Evolutionary conservation across 768 basidiomycete species (phyloP).

Genomic region (Coprinopsis sp.): DNA sequence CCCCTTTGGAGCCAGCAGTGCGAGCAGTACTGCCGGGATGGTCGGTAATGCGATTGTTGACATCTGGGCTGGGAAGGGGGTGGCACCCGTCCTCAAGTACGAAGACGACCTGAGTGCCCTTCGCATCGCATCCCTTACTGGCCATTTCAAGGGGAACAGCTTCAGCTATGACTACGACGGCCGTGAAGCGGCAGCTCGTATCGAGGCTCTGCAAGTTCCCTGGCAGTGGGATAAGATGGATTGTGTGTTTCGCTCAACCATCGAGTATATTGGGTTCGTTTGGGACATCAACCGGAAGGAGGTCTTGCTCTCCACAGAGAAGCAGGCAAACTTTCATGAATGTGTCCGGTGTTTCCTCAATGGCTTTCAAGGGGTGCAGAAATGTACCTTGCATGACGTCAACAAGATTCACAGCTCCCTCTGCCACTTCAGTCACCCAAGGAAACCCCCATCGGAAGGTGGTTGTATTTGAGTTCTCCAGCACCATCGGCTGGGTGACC

Average conservation of each 20-base stretch:
- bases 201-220: constrained; percentile 12
- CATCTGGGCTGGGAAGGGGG: constrained; percentile 16
- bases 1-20: constrained; percentile 18
- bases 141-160: background rate
- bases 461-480: no score
- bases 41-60: constrained; percentile 18
- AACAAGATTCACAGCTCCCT: constrained; percentile 26
- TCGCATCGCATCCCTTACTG: background rate
- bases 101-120: constrained; percentile 9
- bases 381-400: constrained; percentile 10
- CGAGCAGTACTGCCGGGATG: constrained; percentile 19
- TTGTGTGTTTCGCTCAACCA: constrained; percentile 12
- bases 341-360: constrained; percentile 12
- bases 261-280: constrained; percentile 26
- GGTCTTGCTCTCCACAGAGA: constrained; percentile 25
- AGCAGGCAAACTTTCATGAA: constrained; percentile 22
- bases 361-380: background rate
- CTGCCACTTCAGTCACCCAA: no score
- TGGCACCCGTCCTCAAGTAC: constrained; percentile 14
- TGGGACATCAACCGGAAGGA: constrained; percentile 21
- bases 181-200: background rate
- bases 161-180: constrained; percentile 3
- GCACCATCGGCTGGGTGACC: no score
- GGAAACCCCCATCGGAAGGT: no score
- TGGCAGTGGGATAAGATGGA: constrained; percentile 23